Base-by-base conservation (phyloP, 1,139 yeast species). In the Magnusiomyces sp. region DNA sequence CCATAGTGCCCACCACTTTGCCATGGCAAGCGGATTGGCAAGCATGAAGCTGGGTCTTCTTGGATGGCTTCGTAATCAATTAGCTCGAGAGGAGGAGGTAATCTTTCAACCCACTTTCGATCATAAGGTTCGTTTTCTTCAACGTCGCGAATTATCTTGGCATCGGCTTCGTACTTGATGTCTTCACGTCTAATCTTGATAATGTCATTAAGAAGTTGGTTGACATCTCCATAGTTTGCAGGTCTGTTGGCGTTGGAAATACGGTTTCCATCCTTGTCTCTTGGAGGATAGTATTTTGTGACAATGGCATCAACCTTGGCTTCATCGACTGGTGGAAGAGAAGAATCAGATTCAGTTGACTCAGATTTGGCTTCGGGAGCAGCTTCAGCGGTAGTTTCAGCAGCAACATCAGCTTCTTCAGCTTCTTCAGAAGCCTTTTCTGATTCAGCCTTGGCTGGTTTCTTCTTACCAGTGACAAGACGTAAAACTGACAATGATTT, bases 1-100 rank as follows among this genome's bases (percentile, higher is more conserved):
- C 97, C 97, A 65, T 76, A 88, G 58, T 83, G 74, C 47, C 75
- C 51, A 80, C 77, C 55, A 59, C 62, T 42, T 75, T 84, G 52
- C 58, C 61, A 67, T 5, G 70, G 71, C 50, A 67, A 58, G 16
- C 54, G 50, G 29, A 63, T 53, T 32, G 58, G 59, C 16, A 57
- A 52, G 9, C 56, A 58, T 2, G 59, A 55, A 29, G 75, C 61
- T 58, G 78, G 81, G 53, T 84, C 80, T 60, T 80, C 85, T 50
- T 67, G 53, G 9, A 80, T 66, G 36, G 76, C 79, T 27, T 79
- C 81, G 48, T 74, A 73, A 51, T 82, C 79, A 10, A 80, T 55
- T 40, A 64, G 66, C 14, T 71, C 70, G 58, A 80, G 83, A 49
- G 62, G 68, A 43, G 64, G 68, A 5, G 67, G 67, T 54, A 85